Conservation (phyloP, 2,329 filamentous ascomycete genomes). For the Colletotrichum brevisporum region DNA sequence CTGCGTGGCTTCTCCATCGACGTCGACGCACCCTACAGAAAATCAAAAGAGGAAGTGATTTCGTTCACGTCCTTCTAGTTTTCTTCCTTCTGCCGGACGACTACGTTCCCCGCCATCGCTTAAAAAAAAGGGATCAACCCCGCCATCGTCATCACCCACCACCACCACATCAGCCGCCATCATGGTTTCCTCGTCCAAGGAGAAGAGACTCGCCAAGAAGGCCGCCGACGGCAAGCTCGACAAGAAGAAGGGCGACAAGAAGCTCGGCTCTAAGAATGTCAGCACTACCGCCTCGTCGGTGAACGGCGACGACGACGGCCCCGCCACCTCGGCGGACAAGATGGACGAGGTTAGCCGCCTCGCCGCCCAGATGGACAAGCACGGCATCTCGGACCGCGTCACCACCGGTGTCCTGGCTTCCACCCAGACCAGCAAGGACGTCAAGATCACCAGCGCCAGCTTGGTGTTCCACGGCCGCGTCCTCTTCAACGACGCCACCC, state of each 20-base stretch:
- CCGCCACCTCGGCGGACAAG: slow-evolving; percentile 80
- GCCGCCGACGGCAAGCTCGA: slow-evolving; percentile 76
- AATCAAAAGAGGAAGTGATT: neutral
- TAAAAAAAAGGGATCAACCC: slow-evolving; percentile 36
- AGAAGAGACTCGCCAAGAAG: slow-evolving; percentile 80
- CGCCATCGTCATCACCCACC: slow-evolving; percentile 29
- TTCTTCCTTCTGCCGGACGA: slow-evolving; percentile 24
- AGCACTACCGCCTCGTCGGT: slow-evolving; percentile 70
- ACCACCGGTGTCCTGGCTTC: slow-evolving; percentile 97
- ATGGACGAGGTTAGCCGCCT: slow-evolving; percentile 88
- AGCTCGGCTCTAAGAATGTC: slow-evolving; percentile 72
- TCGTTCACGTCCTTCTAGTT: slow-evolving; percentile 7
- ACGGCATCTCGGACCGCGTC: slow-evolving; percentile 96
- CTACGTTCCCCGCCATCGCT: slow-evolving; percentile 40
- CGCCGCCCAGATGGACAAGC: slow-evolving; percentile 93
- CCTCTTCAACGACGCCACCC: slow-evolving; percentile 91
- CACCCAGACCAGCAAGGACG: slow-evolving; percentile 86
- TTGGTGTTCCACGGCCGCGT: slow-evolving; percentile 98
- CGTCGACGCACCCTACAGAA: slow-evolving; percentile 23
- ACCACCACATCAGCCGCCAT: slow-evolving; percentile 50
- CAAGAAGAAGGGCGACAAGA: slow-evolving; percentile 82
- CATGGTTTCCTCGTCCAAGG: slow-evolving; percentile 77
- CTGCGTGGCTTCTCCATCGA: slow-evolving; percentile 30
- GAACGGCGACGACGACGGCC: slow-evolving; percentile 81
- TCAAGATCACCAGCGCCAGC: slow-evolving; percentile 95